Evolutionary conservation across 345 rosid genomes (phyloP).

Genomic region (Salix viminalis): DNA sequence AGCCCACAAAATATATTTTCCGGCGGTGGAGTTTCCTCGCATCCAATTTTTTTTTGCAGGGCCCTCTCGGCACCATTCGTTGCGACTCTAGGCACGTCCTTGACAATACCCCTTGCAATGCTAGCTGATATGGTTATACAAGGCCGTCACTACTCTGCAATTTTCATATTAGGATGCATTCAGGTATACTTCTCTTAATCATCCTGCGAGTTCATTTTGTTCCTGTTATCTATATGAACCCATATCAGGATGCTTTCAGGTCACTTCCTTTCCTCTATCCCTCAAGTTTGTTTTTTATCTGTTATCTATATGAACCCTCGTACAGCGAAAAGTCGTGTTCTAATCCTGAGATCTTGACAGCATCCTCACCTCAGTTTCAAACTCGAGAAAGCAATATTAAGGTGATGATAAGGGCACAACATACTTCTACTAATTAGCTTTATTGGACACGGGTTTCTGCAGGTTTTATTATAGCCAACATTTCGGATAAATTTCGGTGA

Average conservation of each 20-base stretch:
- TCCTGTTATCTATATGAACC: too few species aligned
- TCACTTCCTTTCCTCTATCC: too few species aligned
- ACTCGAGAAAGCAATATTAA: not conserved
- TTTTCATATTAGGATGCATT: slow-evolving; percentile 66
- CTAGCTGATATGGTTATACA: slow-evolving; percentile 76
- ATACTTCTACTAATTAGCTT: not conserved
- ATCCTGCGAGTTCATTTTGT: not conserved
- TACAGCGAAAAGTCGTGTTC: not conserved
- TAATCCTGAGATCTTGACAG: not conserved
- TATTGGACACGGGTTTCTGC: slow-evolving; percentile 48
- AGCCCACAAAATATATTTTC: too few species aligned
- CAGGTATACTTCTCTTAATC: slow-evolving; percentile 39
- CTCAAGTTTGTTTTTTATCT: too few species aligned
- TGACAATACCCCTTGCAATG: slow-evolving; percentile 85
- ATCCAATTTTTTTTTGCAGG: slow-evolving; percentile 48
- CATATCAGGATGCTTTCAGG: too few species aligned
- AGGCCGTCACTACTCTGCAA: slow-evolving; percentile 59
- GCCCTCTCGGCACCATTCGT: slow-evolving; percentile 70
- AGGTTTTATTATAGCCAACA: slow-evolving; percentile 51
- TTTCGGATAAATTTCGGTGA: slow-evolving; percentile 32
- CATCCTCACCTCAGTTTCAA: not conserved
- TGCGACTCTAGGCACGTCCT: slow-evolving; percentile 73
- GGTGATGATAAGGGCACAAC: not conserved
- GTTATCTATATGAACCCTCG: not conserved
- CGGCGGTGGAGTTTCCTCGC: accelerated